Evolutionary conservation across 352 stramenopile genomes (phyloP), one percentile per base, ranked within the genome.

Genomic region (Phytophthora multivora): DNA sequence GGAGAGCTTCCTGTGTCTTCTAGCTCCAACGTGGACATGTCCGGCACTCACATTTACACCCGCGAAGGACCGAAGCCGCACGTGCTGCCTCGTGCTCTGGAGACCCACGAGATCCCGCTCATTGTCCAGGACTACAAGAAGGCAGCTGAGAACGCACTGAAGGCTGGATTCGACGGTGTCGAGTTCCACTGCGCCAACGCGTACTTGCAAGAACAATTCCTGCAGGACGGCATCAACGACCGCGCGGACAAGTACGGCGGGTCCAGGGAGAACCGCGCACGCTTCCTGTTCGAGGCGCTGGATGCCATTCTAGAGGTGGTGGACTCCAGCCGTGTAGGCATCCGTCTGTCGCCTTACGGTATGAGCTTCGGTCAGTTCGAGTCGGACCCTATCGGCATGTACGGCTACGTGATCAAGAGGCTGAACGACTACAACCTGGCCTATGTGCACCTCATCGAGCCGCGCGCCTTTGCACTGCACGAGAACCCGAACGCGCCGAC

Each of bases 181-280:
- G 89, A 98, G 55, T 69, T 98, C 39, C 93, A 98, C 71, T 72
- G 35, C 31, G 92, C 88, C 5, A 96, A 98, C 56, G 93, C 90
- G 8, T 98, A 97, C 55, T 65, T 98, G 26, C 63, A 97, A 39
- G 88, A 97, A 55, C 75, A 96, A 60, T 96, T 97, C 69, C 62
- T 97, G 9, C 77, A 91, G 57, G 71, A 79, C 52, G 72, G 52
- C 9, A 70, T 76, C 51, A 98, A 97, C 73, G 72, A 76, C 15
- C 82, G 86, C 30, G 89, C 76, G 1, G 90, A 97, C 75, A 62
- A 83, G 43, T 97, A 97, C 55, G 90, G 88, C n/a, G 90, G 80
- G 8, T 69, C 67, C 18, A 25, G 72, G 2, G 62, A 75, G 53
- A 75, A 72, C 62, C 67, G 67, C 6, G 62, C 67, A 10, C 62